These are phyloP conservation scores for Wickerhamiella occidentalis DNA, from an alignment of 805 yeast species.

Conservation along the genomic window DNA sequence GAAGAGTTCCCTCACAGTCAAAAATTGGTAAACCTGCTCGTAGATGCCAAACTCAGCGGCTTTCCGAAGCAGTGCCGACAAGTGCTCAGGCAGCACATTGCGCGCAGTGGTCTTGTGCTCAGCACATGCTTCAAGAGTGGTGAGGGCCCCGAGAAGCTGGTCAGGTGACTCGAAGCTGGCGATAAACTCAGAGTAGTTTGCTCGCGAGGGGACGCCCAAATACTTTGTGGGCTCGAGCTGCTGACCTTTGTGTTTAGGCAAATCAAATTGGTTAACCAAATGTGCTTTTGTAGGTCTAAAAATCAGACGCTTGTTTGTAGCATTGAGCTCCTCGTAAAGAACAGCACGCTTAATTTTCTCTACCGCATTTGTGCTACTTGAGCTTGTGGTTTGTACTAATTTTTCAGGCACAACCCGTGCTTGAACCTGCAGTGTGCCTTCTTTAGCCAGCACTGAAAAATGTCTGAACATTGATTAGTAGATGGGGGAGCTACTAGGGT, in stretches of 20 bases:
- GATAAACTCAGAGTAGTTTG: constrained; percentile 18
- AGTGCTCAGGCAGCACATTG: constrained; percentile 18
- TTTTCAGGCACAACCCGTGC: constrained; percentile 6
- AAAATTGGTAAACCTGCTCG: constrained; percentile 11
- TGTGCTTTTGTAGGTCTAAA: constrained; percentile 22
- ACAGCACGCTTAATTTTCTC: constrained; percentile 10
- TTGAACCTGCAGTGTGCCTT: neutral
- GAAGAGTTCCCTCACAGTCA: constrained; percentile 10
- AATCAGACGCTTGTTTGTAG: constrained; percentile 17
- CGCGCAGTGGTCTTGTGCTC: constrained; percentile 13
- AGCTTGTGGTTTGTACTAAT: neutral
- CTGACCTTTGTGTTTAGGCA: constrained; percentile 17
- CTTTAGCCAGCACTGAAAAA: constrained; percentile 8
- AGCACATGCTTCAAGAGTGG: constrained; percentile 17
- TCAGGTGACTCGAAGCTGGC: constrained; percentile 11
- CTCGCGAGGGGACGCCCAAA: constrained; percentile 22
- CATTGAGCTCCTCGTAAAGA: constrained; percentile 18
- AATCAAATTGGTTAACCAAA: constrained; percentile 16
- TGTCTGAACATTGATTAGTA: constrained; percentile 9
- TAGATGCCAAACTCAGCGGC: constrained; percentile 22
- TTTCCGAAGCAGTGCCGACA: constrained; percentile 18
- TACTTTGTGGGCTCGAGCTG: constrained; percentile 19
- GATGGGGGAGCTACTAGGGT: neutral
- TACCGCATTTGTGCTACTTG: neutral
- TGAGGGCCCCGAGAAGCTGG: constrained; percentile 17